Evolutionary conservation across 805 yeast genomes (phyloP), one percentile per base, ranked within the genome.

Genomic region (Wickerhamiella galacta): DNA sequence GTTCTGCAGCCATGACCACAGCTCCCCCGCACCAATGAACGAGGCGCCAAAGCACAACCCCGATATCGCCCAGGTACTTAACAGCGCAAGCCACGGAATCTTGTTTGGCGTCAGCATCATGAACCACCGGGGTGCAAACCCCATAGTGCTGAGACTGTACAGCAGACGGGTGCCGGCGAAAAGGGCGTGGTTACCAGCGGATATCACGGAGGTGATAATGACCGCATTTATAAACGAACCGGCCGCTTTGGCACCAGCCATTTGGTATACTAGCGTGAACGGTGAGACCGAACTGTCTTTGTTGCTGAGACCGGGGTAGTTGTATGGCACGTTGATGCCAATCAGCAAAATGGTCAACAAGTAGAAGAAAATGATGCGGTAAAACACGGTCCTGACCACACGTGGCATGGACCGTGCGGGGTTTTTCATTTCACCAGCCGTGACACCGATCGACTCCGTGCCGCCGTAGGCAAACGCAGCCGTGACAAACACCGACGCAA

Each of bases 121-220:
- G 36, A 75, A 60, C 29, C 68, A 41, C 45, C 54, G 53, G 18
- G 78, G 79, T 0, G 75, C 79, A 35, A 61, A 59, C 1, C 76
- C 74, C 38, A 68, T 72, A 28, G 58, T 52, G 2, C 78, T 69
- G 52, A 74, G 61, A 19, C 70, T 66, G 39, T 72, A 72, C 18
- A 75, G 54, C 3, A 77, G 61, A 48, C 82, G 60, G 4, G 77
- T 66, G 2, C 76, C 78, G 42, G 74, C 68, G 51, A 67, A 75
- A 25, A 73, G 66, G 8, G 77, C 71, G 29, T 73, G 66, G 53
- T 74, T 75, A 39, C 74, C 70, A 2, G 82, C 76, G 11, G 75
- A 68, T 18, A 75, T 53, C 39, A 77, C 70, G 1, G 75, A 70
- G 5, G 75, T 51, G 40, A 72, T 57, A 34, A 75, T 63, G 40